Conservation (phyloP, 768 basidiomycete genomes). For the Scleroderma bovista region DNA sequence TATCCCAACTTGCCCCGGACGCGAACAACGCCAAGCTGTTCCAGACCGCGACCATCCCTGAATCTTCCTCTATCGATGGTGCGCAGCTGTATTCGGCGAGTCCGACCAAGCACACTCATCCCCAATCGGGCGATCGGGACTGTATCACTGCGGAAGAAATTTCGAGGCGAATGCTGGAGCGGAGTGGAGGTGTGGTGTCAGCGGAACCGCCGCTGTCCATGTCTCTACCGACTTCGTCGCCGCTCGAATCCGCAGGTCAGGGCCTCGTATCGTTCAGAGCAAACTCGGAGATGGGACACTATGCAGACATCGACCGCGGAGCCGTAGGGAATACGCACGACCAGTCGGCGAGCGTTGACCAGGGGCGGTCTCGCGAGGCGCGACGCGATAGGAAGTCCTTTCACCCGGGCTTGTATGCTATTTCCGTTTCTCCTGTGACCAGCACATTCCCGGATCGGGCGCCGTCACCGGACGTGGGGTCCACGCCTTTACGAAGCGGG, state of each 20-base stretch:
- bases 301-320: constrained; percentile 54
- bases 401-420: constrained; percentile 49
- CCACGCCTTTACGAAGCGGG: constrained; percentile 45
- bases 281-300: constrained; percentile 80
- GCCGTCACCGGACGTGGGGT: constrained; percentile 45
- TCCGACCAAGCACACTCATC: constrained; percentile 49
- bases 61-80: constrained; percentile 19
- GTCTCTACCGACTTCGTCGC: constrained; percentile 47
- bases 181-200: constrained; percentile 35
- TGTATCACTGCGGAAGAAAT: constrained; percentile 17
- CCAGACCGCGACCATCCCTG: constrained; percentile 34
- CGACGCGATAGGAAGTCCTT: constrained; percentile 58
- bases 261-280: constrained; percentile 42
- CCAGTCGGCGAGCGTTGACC: constrained; percentile 46
- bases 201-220: constrained; percentile 60
- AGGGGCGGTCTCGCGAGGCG: constrained; percentile 43
- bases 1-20: constrained; percentile 53
- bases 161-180: constrained; percentile 39
- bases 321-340: constrained; percentile 30
- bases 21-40: constrained; percentile 54
- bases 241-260: constrained; percentile 33
- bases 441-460: constrained; percentile 31
- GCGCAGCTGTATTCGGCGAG: constrained; percentile 36
- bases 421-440: constrained; percentile 42
- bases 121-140: constrained; percentile 32